Evolutionary conservation across 768 basidiomycete genomes (phyloP), one percentile per base, ranked within the genome.

Genomic region (Tulasnella sp.): DNA sequence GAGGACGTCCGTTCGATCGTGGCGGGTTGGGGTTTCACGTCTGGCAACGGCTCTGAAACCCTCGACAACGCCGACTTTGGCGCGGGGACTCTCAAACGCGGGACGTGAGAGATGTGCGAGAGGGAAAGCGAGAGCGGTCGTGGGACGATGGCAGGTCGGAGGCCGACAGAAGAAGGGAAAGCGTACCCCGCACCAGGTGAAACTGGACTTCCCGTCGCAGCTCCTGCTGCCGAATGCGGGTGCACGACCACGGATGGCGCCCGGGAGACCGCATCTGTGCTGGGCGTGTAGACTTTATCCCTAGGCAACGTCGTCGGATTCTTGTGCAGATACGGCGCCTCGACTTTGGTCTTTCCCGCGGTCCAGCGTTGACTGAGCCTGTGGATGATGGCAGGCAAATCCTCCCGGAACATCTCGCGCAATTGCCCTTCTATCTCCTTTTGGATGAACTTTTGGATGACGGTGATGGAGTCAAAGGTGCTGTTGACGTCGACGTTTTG

Each of bases 401-500:
- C 98, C 85, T 98, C 96, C 80, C 96, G 89, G 85, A 99, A 99
- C 96, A 99, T 97, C 85, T 99, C 98, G 58, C 98, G 89, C 40
- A 99, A 88, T 85, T 98, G 97, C 0, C 92, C 95, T 85, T 99
- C 98, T 78, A 99, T 99, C 86, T 99, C 97, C 79, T 92, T 91
- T 85, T 99, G 98, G 80, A 99, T 96, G 85, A 97, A 99, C 79
- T 96, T 96, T 84, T 98, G 94, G 75, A 99, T 98, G 81, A 98
- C 97, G 71, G 94, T 95, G 81, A 99, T 97, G 4, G 95, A 96
- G 85, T 99, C 98, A 83, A 99, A 99, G 2, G 97, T 98, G 85
- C 93, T 94, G 85, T 94, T 96, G 84, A 99, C 99, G 84, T 99
- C 95, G 76, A 99, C 96, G 82, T 95, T 94, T 86, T 99, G 96